Evolutionary conservation across 192 early-diverging fungal species (phyloP).

Genomic region (Dissophora ornata): DNA sequence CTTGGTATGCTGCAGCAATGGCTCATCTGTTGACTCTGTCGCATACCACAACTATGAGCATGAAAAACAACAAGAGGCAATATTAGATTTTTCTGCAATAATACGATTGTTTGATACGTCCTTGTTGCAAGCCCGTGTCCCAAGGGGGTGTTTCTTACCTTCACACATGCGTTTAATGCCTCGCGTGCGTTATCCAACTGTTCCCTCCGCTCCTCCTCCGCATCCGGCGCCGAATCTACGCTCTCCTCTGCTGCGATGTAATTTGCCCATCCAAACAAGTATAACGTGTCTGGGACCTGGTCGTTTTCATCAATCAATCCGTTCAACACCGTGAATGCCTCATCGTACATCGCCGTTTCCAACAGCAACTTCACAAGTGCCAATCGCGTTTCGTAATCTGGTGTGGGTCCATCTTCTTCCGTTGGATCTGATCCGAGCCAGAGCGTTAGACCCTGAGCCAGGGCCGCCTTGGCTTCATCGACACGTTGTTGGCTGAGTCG

Average conservation of each 20-base stretch:
- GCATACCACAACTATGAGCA: constrained; percentile 66
- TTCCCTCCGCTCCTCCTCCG: constrained; percentile 63
- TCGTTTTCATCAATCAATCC: constrained; percentile 91
- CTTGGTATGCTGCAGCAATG: constrained; percentile 72
- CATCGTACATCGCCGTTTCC: constrained; percentile 82
- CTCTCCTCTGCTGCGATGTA: constrained; percentile 76
- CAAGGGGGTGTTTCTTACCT: constrained; percentile 60
- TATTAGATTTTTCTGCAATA: too few species aligned
- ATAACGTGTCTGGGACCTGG: constrained; percentile 92
- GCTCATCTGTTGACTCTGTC: constrained; percentile 74
- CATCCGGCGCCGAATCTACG: constrained; percentile 19
- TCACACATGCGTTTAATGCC: constrained; percentile 75
- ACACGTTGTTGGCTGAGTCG: constrained; percentile 84
- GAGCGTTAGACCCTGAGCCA: constrained; percentile 75
- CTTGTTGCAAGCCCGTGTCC: too few species aligned
- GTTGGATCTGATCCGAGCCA: constrained; percentile 73
- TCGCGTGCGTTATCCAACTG: constrained; percentile 80
- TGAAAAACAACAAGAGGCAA: constrained; percentile 16
- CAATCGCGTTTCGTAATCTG: constrained; percentile 87
- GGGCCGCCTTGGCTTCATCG: constrained; percentile 78
- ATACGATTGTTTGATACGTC: too few species aligned
- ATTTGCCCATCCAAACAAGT: constrained; percentile 96
- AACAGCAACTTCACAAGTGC: constrained; percentile 86
- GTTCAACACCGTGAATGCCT: constrained; percentile 85
- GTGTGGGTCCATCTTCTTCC: constrained; percentile 65